These are phyloP conservation scores for Trichoderma arundinaceum DNA, from an alignment of 2,329 filamentous ascomycete genomes.

Conservation along the genomic window DNA sequence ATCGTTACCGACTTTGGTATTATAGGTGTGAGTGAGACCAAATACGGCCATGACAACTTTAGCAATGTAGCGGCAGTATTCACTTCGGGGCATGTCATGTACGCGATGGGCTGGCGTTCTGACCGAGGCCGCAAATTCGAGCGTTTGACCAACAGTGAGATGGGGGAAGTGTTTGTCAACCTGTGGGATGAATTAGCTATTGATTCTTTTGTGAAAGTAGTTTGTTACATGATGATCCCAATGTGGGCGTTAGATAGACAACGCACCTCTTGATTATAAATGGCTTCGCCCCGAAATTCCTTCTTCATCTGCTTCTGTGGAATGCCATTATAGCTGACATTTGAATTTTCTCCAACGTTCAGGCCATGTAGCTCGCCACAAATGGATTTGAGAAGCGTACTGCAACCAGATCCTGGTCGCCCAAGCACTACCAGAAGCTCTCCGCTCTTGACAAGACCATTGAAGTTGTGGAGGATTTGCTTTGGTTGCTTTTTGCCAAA, in stretches of 20 bases:
- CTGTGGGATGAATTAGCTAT: constrained; percentile 40
- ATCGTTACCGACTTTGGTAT: constrained; percentile 77
- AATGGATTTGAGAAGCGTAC: constrained; percentile 67
- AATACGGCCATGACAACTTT: constrained; percentile 73
- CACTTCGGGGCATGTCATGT: constrained; percentile 63
- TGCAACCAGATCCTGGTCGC: constrained; percentile 68
- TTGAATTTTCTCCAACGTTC: constrained; percentile 54
- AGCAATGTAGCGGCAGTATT: constrained; percentile 67
- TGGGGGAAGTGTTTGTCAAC: constrained; percentile 77
- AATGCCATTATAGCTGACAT: constrained; percentile 69
- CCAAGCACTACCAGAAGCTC: constrained; percentile 74
- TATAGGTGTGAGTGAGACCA: constrained; percentile 72
- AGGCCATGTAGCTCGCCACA: constrained; percentile 65
- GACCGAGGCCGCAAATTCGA: constrained; percentile 73
- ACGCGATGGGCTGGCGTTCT: constrained; percentile 70
- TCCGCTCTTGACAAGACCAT: constrained; percentile 66
- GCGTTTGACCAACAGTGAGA: constrained; percentile 75
- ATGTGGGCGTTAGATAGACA: background rate
- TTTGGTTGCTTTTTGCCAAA: constrained; percentile 54
- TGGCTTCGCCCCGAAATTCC: constrained; percentile 68
- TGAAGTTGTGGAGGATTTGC: constrained; percentile 67
- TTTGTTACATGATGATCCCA: too few species aligned
- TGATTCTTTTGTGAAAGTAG: too few species aligned
- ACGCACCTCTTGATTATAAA: constrained; percentile 74
- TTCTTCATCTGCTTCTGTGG: constrained; percentile 58